These are phyloP conservation scores for Trichoderma sp. DNA, from an alignment of 2,329 filamentous ascomycete species.

Conservation along the genomic window DNA sequence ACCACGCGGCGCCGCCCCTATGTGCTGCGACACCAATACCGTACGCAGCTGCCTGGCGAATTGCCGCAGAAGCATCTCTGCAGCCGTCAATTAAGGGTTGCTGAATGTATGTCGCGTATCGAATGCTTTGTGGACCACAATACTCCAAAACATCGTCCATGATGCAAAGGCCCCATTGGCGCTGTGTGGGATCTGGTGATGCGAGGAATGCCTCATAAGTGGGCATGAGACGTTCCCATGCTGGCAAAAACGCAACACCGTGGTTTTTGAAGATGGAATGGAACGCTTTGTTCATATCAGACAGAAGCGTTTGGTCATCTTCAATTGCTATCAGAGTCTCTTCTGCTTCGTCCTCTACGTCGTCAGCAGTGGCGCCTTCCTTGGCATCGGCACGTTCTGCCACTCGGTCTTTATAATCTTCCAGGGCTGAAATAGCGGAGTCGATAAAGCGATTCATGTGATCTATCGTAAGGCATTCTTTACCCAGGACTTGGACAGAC, in stretches of 20 bases:
- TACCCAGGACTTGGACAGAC: constrained; percentile 90
- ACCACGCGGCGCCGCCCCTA: constrained; percentile 84
- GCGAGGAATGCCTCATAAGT: constrained; percentile 87
- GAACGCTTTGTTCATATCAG: constrained; percentile 99
- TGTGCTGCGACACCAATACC: constrained; percentile 95
- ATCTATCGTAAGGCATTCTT: constrained; percentile 73
- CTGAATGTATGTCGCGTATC: constrained; percentile 84
- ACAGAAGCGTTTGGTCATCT: constrained; percentile 93
- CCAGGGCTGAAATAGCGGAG: constrained; percentile 79
- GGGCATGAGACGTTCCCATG: constrained; percentile 83
- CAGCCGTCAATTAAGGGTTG: constrained; percentile 86
- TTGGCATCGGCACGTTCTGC: constrained; percentile 81
- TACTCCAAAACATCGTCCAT: constrained; percentile 98
- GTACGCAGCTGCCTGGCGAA: constrained; percentile 93
- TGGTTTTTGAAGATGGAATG: constrained; percentile 99
- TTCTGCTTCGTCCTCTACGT: constrained; percentile 87
- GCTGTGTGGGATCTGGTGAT: constrained; percentile 82
- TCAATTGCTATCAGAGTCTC: constrained; percentile 90
- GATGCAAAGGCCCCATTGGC: constrained; percentile 98
- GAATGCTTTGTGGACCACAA: constrained; percentile 85
- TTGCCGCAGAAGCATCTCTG: constrained; percentile 82
- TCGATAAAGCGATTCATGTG: constrained; percentile 90
- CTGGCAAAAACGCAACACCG: constrained; percentile 77
- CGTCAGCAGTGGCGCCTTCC: constrained; percentile 72
- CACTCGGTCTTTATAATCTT: constrained; percentile 91